phyloP scores from a whole-genome alignment of 306 rosid genomes.

The Fragaria nilgerrensis region DNA sequence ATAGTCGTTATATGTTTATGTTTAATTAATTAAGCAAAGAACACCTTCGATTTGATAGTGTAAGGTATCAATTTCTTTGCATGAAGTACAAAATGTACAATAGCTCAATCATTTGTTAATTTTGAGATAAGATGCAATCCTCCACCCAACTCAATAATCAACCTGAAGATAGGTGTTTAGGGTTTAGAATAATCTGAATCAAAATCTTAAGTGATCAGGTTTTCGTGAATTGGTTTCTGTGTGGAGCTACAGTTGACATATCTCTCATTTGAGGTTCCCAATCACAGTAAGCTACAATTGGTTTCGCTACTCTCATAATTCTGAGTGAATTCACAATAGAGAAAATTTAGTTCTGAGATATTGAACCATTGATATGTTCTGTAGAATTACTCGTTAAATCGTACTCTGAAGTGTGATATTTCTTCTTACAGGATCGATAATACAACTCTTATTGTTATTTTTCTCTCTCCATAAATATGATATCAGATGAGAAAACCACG shows the following conservation, averaged over 20 bases:
- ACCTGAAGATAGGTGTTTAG: neutral
- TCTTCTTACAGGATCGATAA: too few species aligned
- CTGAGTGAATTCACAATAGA: too few species aligned
- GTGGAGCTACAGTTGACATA: neutral
- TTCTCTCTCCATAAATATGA: too few species aligned
- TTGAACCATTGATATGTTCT: too few species aligned
- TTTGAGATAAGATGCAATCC: neutral
- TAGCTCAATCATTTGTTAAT: neutral
- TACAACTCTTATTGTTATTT: too few species aligned
- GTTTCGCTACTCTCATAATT: too few species aligned
- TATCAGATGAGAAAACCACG: too few species aligned
- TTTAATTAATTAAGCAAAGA: neutral
- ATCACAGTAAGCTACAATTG: too few species aligned
- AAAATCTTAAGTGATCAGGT: neutral
- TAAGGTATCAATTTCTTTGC: neutral
- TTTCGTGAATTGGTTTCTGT: neutral
- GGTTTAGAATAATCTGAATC: neutral
- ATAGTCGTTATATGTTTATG: neutral
- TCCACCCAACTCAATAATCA: neutral
- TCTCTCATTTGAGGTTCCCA: neutral
- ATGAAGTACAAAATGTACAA: slow-evolving; percentile 6
- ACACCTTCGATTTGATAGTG: neutral
- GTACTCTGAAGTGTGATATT: too few species aligned
- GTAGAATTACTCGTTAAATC: too few species aligned
- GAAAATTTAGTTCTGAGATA: too few species aligned